A percentile compares a stretch with the other conserved stretches of the same genome.
Evolutionary conservation across 169 alveolate genomes (phyloP).

Genomic region (Plasmodium vivax): DNA sequence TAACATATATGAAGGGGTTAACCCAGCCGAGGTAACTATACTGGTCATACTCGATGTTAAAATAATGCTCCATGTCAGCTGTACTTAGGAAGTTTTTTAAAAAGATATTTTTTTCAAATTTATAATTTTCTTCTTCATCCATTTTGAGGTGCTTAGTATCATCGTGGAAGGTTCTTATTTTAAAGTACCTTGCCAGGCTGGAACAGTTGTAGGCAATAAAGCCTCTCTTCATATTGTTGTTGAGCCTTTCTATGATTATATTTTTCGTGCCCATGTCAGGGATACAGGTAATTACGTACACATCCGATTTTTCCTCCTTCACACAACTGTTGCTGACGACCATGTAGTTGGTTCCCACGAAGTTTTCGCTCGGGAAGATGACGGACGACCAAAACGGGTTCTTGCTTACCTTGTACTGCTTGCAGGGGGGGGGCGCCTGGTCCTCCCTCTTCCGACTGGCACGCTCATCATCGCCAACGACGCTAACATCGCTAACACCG

Average conservation of each 20-base stretch:
- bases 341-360: constrained; percentile 87
- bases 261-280: constrained; percentile 87
- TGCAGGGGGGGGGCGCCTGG: neutral
- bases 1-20: constrained; percentile 85
- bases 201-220: constrained; percentile 82
- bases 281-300: constrained; percentile 82
- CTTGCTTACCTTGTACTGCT: constrained; percentile 29
- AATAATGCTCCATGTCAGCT: constrained; percentile 74
- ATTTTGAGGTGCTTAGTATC: constrained; percentile 49
- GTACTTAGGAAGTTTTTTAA: constrained; percentile 37
- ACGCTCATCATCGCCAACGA: neutral
- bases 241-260: constrained; percentile 80
- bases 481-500: neutral
- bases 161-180: constrained; percentile 84
- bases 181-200: constrained; percentile 79
- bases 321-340: constrained; percentile 76
- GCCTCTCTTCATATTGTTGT: constrained; percentile 77
- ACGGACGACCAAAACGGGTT: constrained; percentile 86
- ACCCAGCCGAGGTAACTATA: constrained; percentile 88
- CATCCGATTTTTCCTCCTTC: constrained; percentile 75
- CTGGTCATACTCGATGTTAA: constrained; percentile 81
- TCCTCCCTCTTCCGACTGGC: neutral
- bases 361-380: constrained; percentile 84
- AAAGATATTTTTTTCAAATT: constrained; percentile 53
- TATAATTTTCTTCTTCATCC: constrained; percentile 34